Evolutionary conservation across 495 filamentous ascomycete genomes (phyloP), one percentile per base, ranked within the genome.

Genomic region (Penicillium parvum): DNA sequence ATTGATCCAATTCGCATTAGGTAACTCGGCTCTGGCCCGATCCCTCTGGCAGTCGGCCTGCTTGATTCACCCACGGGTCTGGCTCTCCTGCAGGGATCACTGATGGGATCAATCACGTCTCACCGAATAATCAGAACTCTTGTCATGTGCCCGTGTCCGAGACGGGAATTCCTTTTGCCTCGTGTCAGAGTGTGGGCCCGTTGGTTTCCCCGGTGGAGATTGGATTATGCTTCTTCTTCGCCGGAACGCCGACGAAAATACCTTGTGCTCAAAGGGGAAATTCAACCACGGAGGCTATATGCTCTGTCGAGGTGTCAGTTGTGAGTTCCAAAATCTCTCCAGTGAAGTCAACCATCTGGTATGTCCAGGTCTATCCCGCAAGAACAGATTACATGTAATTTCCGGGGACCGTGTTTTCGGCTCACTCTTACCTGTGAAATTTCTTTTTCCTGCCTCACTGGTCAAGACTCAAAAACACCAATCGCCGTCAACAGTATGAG

Each of bases 1-100:
- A 60, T 60, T 60, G 46, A 21, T 23, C 43, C 16, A 45, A 37
- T 56, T 55, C 35, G 18, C 38, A 45, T 56, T 59, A 56, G 52
- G 56, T 59, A 59, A 35, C 55, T 47, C 45, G 51, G 46, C 30
- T 40, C 27, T 44, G 45, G 36, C 36, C 45, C 45, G 38, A 45
- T n/a, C n/a, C n/a, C n/a, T n/a, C n/a, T n/a, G n/a, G n/a, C n/a
- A n/a, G n/a, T n/a, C n/a, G n/a, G n/a, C n/a, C n/a, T n/a, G n/a
- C n/a, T n/a, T n/a, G n/a, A n/a, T n/a, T n/a, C n/a, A n/a, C n/a
- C n/a, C n/a, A n/a, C n/a, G n/a, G n/a, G n/a, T n/a, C n/a, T n/a
- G n/a, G n/a, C n/a, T n/a, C n/a, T n/a, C n/a, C n/a, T n/a, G n/a
- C n/a, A n/a, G n/a, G n/a, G n/a, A n/a, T n/a, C n/a, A n/a, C n/a